phyloP scores from a whole-genome alignment of 2,329 filamentous ascomycete genomes.

The Tolypocladium endophyticum region DNA sequence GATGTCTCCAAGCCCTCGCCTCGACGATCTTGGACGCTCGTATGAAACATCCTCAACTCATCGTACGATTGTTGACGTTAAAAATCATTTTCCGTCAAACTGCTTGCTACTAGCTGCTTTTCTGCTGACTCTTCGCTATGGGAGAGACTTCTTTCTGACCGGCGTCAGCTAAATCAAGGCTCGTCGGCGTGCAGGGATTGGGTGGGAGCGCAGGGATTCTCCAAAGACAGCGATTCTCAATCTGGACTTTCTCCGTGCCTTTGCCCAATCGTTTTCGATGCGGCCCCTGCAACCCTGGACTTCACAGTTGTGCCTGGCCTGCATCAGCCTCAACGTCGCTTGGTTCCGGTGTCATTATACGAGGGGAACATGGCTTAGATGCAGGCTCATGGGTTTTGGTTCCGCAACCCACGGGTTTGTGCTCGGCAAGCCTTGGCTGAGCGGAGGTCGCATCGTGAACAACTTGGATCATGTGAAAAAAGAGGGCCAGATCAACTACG shows the following conservation, averaged over 20 bases:
- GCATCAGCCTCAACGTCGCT: background rate
- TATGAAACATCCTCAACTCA: too few species aligned
- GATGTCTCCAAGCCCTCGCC: background rate
- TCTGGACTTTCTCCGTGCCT: background rate
- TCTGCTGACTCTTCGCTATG: background rate
- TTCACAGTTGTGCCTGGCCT: background rate
- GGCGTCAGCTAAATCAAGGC: background rate
- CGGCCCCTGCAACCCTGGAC: background rate
- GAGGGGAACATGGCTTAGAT: background rate
- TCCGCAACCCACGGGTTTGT: background rate
- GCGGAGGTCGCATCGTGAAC: background rate
- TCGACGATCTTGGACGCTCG: too few species aligned
- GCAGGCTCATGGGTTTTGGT: background rate
- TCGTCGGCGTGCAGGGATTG: background rate
- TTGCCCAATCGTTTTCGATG: background rate
- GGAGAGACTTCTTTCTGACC: background rate
- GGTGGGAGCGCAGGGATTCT: background rate
- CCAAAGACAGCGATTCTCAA: background rate
- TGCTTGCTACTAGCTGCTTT: background rate
- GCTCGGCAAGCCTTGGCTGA: background rate
- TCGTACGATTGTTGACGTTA: background rate
- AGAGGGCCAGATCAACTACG: background rate
- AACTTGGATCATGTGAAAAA: background rate
- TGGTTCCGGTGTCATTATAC: background rate
- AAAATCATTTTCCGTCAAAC: too few species aligned